Percentiles rank a stretch among this genome's conserved stretches.
Evolutionary conservation across 495 filamentous ascomycete genomes (phyloP).

Genomic region (Jackrogersella minutella): DNA sequence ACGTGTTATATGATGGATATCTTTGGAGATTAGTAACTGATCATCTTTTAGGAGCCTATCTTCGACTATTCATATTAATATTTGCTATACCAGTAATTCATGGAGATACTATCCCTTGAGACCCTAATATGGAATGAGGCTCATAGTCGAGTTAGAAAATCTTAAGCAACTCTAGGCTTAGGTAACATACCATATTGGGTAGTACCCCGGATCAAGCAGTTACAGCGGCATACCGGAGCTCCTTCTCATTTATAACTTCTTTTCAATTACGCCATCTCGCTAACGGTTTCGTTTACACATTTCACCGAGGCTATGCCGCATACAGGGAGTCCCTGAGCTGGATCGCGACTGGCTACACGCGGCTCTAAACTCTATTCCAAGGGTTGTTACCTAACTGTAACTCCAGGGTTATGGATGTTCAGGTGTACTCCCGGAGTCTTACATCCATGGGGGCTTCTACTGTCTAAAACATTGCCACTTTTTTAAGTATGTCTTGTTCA

Average conservation of each 20-base stretch:
- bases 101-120: neutral
- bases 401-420: too few relatives aligned
- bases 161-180: neutral
- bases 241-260: constrained; percentile 1
- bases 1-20: too few relatives aligned
- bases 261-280: constrained; percentile 29
- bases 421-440: too few relatives aligned
- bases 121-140: neutral
- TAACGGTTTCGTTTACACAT: constrained; percentile 21
- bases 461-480: too few relatives aligned
- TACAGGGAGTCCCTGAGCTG: constrained; percentile 2
- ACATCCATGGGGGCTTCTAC: too few relatives aligned
- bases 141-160: neutral
- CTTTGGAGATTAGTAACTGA: too few relatives aligned
- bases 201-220: constrained; percentile 12
- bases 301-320: constrained; percentile 31
- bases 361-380: constrained; percentile 13
- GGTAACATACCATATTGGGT: neutral
- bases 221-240: neutral
- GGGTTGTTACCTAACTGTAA: too few relatives aligned
- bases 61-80: neutral
- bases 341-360: constrained; percentile 21
- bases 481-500: neutral
- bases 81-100: too few relatives aligned
- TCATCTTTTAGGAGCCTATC: neutral